These are phyloP conservation scores for Neolecta irregularis DNA, from an alignment of 1,139 yeast genomes.

Conservation along the genomic window DNA sequence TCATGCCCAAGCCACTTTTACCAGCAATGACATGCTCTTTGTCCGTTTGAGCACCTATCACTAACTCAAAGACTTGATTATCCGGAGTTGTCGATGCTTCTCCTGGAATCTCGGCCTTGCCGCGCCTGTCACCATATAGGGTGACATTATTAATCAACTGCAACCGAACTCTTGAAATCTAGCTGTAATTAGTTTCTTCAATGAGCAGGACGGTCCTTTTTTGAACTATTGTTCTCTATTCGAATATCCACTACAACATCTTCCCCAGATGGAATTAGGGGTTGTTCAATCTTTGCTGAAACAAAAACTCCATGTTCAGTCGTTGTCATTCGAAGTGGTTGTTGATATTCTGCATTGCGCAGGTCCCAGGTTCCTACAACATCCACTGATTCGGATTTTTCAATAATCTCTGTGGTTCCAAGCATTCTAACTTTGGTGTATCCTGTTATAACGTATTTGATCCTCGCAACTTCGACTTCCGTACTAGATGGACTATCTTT, in stretches of 20 bases:
- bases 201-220: too few relatives aligned
- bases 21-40: slow-evolving; percentile 5
- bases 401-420: slow-evolving; percentile 9
- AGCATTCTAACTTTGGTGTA: slow-evolving; percentile 11
- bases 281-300: slow-evolving; percentile 5
- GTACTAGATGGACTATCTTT: slow-evolving; percentile 12
- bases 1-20: slow-evolving; percentile 6
- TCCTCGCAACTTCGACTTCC: too few relatives aligned
- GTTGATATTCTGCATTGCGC: slow-evolving; percentile 10
- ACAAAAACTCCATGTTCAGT: slow-evolving; percentile 8
- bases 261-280: slow-evolving; percentile 5
- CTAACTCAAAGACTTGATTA: slow-evolving; percentile 3
- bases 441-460: slow-evolving; percentile 11
- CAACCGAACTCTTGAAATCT: slow-evolving; percentile 8
- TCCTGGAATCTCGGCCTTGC: slow-evolving; percentile 3
- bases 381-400: slow-evolving; percentile 8
- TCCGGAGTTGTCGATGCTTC: not conserved
- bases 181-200: too few relatives aligned
- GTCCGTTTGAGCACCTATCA: slow-evolving; percentile 1
- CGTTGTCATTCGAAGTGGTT: slow-evolving; percentile 6
- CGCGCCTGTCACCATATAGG: slow-evolving; percentile 8
- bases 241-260: slow-evolving; percentile 6
- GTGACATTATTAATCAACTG: slow-evolving; percentile 7
- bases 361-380: slow-evolving; percentile 15
- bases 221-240: slow-evolving; percentile 6